Base-by-base conservation (phyloP, 179 eudicot genomes). In the Silene vulgaris region DNA sequence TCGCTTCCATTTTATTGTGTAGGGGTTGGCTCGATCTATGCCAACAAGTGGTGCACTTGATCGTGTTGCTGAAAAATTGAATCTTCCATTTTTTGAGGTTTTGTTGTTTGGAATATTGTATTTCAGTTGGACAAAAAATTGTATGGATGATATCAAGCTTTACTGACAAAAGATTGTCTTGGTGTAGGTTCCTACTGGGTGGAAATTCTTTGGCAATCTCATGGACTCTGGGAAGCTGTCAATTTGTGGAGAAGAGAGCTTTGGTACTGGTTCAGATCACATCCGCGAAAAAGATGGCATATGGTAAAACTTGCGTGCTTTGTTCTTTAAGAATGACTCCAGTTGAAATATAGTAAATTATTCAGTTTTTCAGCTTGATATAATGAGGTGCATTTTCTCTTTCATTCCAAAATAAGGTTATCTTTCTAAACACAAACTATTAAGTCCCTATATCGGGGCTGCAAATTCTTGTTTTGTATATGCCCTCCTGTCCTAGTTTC, bases 31-130 rank as follows among this genome's bases (percentile, higher is more conserved):
- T 52, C 86, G 99, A 81, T 95, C 99, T 60, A 95, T 95, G 99
- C 99, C 97, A 52, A 95, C 99, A 76, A 95, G 99, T 85, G 97
- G 97, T 79, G 97, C 99, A 79, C 93, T 95, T 76, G 99, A 95
- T 77, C 93, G 97, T 73, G 99, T 95, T 77, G 97, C 97, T 75
- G 86, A 88, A 82, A 89, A 90, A 71, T 79, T 95, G 74, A 82
- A 85, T 63, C 97, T 95, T 82, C 96, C 96, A 0, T 95, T 95
- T 65, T 95, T 89, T 78, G 99, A 95, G 99, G 99, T 95, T 75
- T 19, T 66, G 62, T 82, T 48, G 52, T 11, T 21, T 9, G 16
- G 20, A 23, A 17, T 23, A n/a, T 52, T 52, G 28, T 32, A n/a
- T 54, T 66, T 61, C 26, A 56, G 48, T 50, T 40, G 30, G 37